Evolutionary conservation across 2,329 filamentous ascomycete genomes (phyloP).

Genomic region (Beauveria sp.): DNA sequence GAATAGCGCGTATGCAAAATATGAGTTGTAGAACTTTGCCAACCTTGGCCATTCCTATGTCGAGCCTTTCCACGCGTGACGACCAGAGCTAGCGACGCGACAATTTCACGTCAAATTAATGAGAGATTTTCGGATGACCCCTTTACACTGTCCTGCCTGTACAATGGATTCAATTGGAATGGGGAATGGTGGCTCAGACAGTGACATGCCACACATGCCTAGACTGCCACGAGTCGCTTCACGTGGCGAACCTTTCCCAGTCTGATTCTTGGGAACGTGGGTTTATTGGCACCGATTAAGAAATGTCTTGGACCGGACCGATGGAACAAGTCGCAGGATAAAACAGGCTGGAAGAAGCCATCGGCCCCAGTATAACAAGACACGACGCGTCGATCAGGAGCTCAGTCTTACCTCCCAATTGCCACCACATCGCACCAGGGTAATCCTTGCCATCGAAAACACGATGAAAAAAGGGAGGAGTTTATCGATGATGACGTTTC

Average conservation of each 20-base stretch:
- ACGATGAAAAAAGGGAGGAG: not conserved
- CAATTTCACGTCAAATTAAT: no score
- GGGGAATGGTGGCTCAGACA: not conserved
- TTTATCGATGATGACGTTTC: not conserved
- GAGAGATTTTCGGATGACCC: no score
- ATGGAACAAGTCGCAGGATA: not conserved
- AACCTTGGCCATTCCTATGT: no score
- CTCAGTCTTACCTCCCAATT: not conserved
- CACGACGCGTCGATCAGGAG: not conserved
- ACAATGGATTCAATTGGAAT: no score
- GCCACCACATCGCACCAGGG: no score
- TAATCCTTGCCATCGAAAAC: not conserved
- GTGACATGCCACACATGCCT: not conserved
- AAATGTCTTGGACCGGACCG: conserved; percentile 3
- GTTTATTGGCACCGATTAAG: not conserved
- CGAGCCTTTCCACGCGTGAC: no score
- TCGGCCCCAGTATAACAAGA: not conserved
- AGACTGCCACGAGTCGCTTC: no score
- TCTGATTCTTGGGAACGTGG: not conserved
- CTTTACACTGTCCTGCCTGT: no score
- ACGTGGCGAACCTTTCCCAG: no score
- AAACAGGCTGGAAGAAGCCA: not conserved
- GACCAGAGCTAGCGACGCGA: not conserved
- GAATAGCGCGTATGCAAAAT: no score
- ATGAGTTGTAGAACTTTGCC: no score